phyloP scores from a whole-genome alignment of 306 rosid species.

The Alnus glutinosa region DNA sequence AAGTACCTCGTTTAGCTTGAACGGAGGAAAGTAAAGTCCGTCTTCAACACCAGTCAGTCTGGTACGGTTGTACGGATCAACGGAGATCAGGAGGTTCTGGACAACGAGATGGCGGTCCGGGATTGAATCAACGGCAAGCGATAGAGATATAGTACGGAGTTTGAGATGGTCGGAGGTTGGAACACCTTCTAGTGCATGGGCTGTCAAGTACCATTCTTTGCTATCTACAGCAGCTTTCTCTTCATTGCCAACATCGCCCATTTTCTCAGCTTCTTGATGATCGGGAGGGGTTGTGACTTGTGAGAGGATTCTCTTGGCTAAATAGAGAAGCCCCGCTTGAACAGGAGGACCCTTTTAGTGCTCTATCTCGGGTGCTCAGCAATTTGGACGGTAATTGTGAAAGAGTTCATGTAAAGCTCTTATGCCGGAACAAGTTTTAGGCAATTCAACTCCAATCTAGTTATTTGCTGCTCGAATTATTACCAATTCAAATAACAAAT shows the following conservation, averaged over 20 bases:
- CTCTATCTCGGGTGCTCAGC: too few species aligned
- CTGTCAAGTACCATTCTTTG: conserved; percentile 61
- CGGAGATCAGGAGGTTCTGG: conserved; percentile 42
- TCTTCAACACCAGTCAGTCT: conserved; percentile 45
- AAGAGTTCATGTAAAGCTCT: too few species aligned
- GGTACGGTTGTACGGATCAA: conserved; percentile 57
- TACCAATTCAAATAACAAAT: too few species aligned
- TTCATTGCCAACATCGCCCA: conserved; percentile 14
- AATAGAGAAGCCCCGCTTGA: too few species aligned
- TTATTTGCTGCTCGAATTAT: too few species aligned
- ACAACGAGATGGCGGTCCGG: conserved; percentile 45
- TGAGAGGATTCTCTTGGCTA: too few species aligned
- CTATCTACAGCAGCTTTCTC: conserved; percentile 31
- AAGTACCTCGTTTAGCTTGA: conserved; percentile 38
- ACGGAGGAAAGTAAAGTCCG: conserved; percentile 42
- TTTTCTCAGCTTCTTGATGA: not conserved
- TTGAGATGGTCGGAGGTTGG: conserved; percentile 54
- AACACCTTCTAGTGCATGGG: conserved; percentile 48
- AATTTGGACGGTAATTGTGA: too few species aligned
- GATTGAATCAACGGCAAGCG: conserved; percentile 38
- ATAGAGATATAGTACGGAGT: conserved; percentile 38
- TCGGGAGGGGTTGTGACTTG: too few species aligned
- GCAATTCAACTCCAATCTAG: too few species aligned
- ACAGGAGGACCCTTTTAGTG: too few species aligned
- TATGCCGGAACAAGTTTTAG: too few species aligned